Evolutionary conservation across 331 rosid genomes (phyloP), one percentile per base, ranked within the genome.

Genomic region (Stylosanthes scabra): DNA sequence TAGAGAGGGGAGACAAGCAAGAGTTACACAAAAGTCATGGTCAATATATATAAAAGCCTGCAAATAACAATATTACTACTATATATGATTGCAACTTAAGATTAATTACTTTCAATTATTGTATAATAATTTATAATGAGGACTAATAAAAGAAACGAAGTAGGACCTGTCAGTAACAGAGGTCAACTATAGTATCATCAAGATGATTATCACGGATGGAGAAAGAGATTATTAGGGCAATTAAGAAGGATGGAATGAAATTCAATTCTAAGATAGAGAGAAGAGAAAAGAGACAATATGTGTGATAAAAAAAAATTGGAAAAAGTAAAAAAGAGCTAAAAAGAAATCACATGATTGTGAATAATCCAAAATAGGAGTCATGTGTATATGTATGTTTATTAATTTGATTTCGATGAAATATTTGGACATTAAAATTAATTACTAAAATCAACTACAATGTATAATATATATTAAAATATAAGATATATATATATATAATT

Each of bases 301-400:
- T n/a, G n/a, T n/a, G n/a, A n/a, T n/a, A n/a, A n/a, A n/a, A n/a
- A n/a, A n/a, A n/a, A n/a, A n/a, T 60, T 60, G 66, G 76, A 68
- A 63, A 74, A 74, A 67, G 61, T 59, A 16, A 58, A 31, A 72
- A 66, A 66, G 25, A 20, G 25, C 0, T 1, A 49, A 41, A 44
- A 59, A 71, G 39, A 63, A 73, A 74, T 78, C 83, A 81, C 88
- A 82, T 87, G 93, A 87, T 83, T 81, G 78, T 78, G 70, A 72
- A 70, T 78, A 78, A 72, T 71, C 80, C 86, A 82, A 82, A 68
- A 82, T 73, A 78, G 34, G 68, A 71, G 83, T 78, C 83, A 63
- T 72, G 57, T 59, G 77, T n/a, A n/a, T n/a, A n/a, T n/a, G n/a
- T n/a, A n/a, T n/a, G n/a, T n/a, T n/a, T 76, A 34, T 1, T 34